These are phyloP conservation scores for Cucumis melo DNA, from an alignment of 306 rosid species.

Conservation along the genomic window DNA sequence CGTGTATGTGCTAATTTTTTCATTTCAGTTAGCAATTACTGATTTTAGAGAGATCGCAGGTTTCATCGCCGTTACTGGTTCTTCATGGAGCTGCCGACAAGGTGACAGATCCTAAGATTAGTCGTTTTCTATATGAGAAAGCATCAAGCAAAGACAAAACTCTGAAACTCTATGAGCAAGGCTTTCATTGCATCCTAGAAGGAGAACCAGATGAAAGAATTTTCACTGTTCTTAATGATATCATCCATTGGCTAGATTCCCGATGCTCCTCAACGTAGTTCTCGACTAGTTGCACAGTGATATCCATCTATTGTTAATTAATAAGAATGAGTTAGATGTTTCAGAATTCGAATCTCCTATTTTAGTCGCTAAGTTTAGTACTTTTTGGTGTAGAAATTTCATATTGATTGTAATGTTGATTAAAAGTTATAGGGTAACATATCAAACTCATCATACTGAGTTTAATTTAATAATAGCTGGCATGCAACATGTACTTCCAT, in stretches of 20 bases:
- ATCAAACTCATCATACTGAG: too few species aligned
- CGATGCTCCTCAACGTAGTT: constrained; percentile 14
- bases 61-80: constrained; percentile 60
- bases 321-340: too few species aligned
- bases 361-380: too few species aligned
- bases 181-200: constrained; percentile 71
- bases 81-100: constrained; percentile 78
- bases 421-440: too few species aligned
- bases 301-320: background rate
- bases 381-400: too few species aligned
- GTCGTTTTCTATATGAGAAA: constrained; percentile 62
- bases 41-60: constrained; percentile 25
- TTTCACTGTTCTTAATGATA: constrained; percentile 44
- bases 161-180: constrained; percentile 47
- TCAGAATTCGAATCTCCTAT: too few species aligned
- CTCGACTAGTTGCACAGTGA: background rate
- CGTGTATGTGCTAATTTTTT: background rate
- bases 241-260: constrained; percentile 61
- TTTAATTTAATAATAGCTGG: too few species aligned
- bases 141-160: constrained; percentile 68
- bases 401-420: too few species aligned
- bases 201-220: constrained; percentile 83
- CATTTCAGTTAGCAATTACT: background rate
- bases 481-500: too few species aligned
- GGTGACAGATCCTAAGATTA: constrained; percentile 76